These are phyloP conservation scores for Lachnellula occidentalis DNA, from an alignment of 2,329 filamentous ascomycete species.

Conservation along the genomic window DNA sequence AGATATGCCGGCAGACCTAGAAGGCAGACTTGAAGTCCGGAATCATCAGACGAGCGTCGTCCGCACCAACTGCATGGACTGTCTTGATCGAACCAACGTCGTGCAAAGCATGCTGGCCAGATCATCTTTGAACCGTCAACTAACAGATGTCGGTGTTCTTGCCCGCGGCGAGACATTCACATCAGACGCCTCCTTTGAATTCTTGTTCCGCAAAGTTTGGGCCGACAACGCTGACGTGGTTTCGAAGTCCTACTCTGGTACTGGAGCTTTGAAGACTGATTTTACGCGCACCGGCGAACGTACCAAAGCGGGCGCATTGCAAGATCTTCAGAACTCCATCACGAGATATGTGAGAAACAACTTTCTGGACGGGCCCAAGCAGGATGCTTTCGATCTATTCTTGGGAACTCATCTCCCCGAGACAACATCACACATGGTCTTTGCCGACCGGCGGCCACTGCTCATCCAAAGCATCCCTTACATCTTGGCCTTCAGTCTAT, in stretches of 20 bases:
- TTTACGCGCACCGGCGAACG: conserved; percentile 90
- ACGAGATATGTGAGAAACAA: conserved; percentile 92
- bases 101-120: conserved; percentile 96
- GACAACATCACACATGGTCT: conserved; percentile 66
- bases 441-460: conserved; percentile 78
- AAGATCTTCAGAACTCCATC: conserved; percentile 82
- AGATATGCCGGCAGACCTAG: conserved; percentile 68
- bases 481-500: conserved; percentile 67
- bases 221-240: conserved; percentile 97
- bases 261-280: conserved; percentile 95
- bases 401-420: conserved; percentile 78
- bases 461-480: conserved; percentile 94
- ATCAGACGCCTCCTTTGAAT: conserved; percentile 73
- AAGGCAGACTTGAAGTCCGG: conserved; percentile 72
- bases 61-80: conserved; percentile 99
- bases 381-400: conserved; percentile 95
- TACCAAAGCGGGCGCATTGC: conserved; percentile 76
- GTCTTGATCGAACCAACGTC: conserved; percentile 93
- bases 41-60: conserved; percentile 84
- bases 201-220: conserved; percentile 95
- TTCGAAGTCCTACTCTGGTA: conserved; percentile 87
- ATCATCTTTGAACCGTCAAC: conserved; percentile 81
- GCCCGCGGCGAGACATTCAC: conserved; percentile 70
- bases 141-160: conserved; percentile 78
- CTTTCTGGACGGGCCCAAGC: conserved; percentile 85